Conservation (phyloP, 768 basidiomycete species). For the Cyclocybe cylindracea region DNA sequence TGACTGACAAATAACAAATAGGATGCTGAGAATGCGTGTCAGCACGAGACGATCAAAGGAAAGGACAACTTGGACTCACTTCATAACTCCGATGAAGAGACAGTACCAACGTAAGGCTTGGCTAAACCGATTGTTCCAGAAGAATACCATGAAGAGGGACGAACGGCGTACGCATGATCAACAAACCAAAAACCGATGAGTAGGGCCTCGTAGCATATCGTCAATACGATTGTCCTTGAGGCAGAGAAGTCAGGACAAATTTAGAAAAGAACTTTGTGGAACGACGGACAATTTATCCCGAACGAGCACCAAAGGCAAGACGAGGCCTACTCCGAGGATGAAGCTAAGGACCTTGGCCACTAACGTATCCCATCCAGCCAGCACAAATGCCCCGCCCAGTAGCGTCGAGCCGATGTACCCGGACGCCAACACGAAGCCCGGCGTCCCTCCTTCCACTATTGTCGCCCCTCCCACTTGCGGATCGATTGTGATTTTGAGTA, state of each 20-base stretch:
- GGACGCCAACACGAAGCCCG: slow-evolving; percentile 69
- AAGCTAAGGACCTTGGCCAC: slow-evolving; percentile 93
- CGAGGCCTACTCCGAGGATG: slow-evolving; percentile 81
- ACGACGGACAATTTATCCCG: slow-evolving; percentile 82
- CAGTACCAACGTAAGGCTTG: slow-evolving; percentile 85
- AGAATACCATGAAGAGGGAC: background rate
- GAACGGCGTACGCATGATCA: slow-evolving; percentile 73
- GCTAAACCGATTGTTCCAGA: slow-evolving; percentile 33
- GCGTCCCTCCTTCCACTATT: slow-evolving; percentile 75
- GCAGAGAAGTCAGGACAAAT: background rate
- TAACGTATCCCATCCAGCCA: slow-evolving; percentile 86
- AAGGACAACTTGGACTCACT: slow-evolving; percentile 45
- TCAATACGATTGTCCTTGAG: slow-evolving; percentile 80
- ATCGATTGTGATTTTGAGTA: slow-evolving; percentile 81
- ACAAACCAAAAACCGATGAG: slow-evolving; percentile 96
- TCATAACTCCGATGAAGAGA: slow-evolving; percentile 82
- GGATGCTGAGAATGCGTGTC: slow-evolving; percentile 46
- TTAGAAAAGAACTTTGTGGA: background rate
- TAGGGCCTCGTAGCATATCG: slow-evolving; percentile 79
- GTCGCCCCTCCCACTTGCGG: slow-evolving; percentile 79
- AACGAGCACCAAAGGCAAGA: slow-evolving; percentile 85
- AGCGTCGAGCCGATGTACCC: slow-evolving; percentile 85
- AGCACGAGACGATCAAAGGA: background rate
- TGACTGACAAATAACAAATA: slow-evolving; percentile 83
- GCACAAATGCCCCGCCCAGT: slow-evolving; percentile 79